Evolutionary conservation across 1,284 basidiomycete genomes (phyloP), one percentile per base, ranked within the genome.

Genomic region (Schizophyllum amplum): DNA sequence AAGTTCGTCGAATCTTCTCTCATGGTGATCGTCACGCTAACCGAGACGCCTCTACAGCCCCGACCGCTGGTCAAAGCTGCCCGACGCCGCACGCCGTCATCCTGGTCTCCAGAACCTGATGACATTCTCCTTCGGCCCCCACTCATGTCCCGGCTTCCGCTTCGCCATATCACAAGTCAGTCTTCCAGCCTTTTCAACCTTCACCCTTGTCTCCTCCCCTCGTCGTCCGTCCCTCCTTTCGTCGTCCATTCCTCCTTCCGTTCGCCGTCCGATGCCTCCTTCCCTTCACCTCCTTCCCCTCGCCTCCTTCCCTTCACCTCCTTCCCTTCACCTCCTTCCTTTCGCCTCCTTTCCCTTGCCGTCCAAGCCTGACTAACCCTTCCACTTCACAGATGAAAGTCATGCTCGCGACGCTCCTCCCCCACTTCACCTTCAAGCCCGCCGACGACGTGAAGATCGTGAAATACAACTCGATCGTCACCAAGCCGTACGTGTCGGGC

Each of bases 111-210:
- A 70, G 20, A 77, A 78, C 59, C 42, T 79, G 24, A 77, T 82
- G 79, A 76, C 79, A 11, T 83, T 83, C 63, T 75, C 77, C 1
- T 73, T 76, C 56, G 81, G 80, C 4, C 74, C 75, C 7, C 74
- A 77, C 50, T 72, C 77, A 4, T 81, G 80, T 60, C 65, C 78
- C 1, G 80, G 79, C 9, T 72, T 70, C 61, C 74, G 72, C 54
- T 78, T 80, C 62, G 71, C 73, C 11, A 63, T 78, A 27, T 63
- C 72, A 3, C 75, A 81, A 64, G 75, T 75, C 59, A n/a, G n/a
- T n/a, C n/a, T n/a, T n/a, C n/a, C n/a, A n/a, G n/a, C n/a, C n/a
- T n/a, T n/a, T n/a, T n/a, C n/a, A n/a, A n/a, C n/a, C n/a, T n/a
- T n/a, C n/a, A n/a, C n/a, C n/a, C n/a, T n/a, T n/a, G n/a, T n/a